These are phyloP conservation scores for Pinus taeda DNA, from an alignment of 75 land plant genomes.

Conservation along the genomic window DNA sequence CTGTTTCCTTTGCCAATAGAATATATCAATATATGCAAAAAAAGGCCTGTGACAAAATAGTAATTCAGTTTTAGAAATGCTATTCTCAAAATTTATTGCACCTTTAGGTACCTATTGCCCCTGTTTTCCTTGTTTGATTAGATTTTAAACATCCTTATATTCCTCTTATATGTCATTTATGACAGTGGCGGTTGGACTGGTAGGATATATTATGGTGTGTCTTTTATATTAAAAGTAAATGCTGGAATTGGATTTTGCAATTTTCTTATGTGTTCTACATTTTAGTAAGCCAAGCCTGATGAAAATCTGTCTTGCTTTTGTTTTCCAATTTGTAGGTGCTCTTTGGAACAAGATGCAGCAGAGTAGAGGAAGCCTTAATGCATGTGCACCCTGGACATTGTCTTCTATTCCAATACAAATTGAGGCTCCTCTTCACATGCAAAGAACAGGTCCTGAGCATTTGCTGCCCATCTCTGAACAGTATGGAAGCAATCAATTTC, in stretches of 20 bases:
- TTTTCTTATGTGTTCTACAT: not conserved
- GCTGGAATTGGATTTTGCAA: not conserved
- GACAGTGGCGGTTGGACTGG: not conserved
- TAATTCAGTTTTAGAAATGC: no score
- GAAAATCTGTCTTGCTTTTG: not conserved
- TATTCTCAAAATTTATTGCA: no score
- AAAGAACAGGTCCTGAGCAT: slow-evolving; percentile 5
- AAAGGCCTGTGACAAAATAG: no score
- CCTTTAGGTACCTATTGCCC: no score
- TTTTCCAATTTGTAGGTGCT: slow-evolving; percentile 3
- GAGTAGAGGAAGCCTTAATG: not conserved
- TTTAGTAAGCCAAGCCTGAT: not conserved
- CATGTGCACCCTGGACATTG: not conserved
- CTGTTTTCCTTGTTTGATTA: no score
- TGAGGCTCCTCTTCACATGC: slow-evolving; percentile 6
- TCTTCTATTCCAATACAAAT: slow-evolving; percentile 9
- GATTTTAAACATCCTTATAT: no score
- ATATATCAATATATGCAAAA: no score
- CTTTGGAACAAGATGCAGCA: slow-evolving; percentile 10
- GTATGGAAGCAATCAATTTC: slow-evolving; percentile 2
- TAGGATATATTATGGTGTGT: not conserved
- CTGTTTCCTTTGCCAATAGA: no score
- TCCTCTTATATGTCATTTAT: not conserved
- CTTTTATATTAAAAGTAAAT: not conserved
- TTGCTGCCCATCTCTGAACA: not conserved